phyloP scores from a whole-genome alignment of 257 asterid genomes.

The Solanum piurae region DNA sequence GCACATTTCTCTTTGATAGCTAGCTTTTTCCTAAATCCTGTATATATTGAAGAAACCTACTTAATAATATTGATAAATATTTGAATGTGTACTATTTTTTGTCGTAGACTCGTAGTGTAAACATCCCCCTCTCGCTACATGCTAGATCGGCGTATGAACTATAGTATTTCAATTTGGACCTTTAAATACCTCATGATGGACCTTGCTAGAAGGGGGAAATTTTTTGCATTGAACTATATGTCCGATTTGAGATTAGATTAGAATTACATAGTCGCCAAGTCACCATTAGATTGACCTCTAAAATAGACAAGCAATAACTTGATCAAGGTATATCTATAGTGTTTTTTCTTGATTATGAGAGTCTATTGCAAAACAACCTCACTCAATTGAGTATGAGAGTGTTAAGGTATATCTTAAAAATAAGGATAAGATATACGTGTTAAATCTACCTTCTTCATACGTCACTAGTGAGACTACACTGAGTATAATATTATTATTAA shows the following conservation, averaged over 20 bases:
- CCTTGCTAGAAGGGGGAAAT: not conserved
- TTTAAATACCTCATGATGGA: not conserved
- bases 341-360: not conserved
- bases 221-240: not conserved
- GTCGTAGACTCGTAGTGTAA: not conserved
- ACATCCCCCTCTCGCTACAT: too few relatives aligned
- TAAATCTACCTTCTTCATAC: too few relatives aligned
- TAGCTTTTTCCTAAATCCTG: not conserved
- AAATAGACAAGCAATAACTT: not conserved
- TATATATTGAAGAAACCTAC: not conserved
- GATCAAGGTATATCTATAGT: not conserved
- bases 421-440: too few relatives aligned
- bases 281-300: not conserved
- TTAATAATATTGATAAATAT: not conserved
- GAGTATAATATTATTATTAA: too few relatives aligned
- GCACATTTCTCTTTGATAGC: not conserved
- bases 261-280: not conserved
- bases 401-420: too few relatives aligned
- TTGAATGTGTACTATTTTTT: not conserved
- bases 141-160: not conserved
- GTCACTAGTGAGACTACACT: too few relatives aligned
- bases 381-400: too few relatives aligned
- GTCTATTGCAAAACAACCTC: too few relatives aligned
- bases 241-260: not conserved
- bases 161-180: not conserved